Evolutionary conservation across 495 filamentous ascomycete genomes (phyloP), one percentile per base, ranked within the genome.

Genomic region (Talaromyces adpressus): DNA sequence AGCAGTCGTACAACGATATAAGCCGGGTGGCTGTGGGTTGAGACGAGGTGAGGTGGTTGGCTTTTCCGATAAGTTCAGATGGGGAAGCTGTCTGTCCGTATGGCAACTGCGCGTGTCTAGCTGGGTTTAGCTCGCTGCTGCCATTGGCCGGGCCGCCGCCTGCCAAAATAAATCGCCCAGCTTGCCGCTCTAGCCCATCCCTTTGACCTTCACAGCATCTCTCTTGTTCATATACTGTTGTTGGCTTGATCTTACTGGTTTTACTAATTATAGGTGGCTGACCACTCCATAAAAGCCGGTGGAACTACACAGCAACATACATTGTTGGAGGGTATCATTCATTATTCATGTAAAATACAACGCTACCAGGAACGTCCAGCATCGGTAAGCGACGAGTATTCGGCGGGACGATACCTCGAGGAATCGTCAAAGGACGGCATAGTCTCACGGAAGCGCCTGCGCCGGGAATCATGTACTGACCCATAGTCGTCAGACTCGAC

Each of bases 31-130:
- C 16, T 20, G 6, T 20, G 45, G 30, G 20, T 54, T 54, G 51
- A 29, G 20, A 29, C 5, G 49, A 29, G 14, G 11, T 54, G 20
- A 20, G 22, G 51, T 16, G 51, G 51, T 27, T 54, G 51, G 36
- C 30, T 58, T 58, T 58, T 32, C 56, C 27, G 56, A 36, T 6
- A 16, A 22, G 14, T 56, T 56, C 23, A 56, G 30, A 58, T 58
- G 56, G 56, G 56, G 56, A 58, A 58, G 56, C 56, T 58, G 27
- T 58, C n/a, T 6, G 54, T 57, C 30, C 7, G 30, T 34, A 8
- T 34, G 56, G 52, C 52, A 58, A 4, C 34, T 36, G 27, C 56
- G 27, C 56, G 56, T 58, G 56, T 25, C 34, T 58, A 36, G 27
- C 30, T 58, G 23, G 56, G 16, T 20, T 22, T 58, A 58, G 56